A percentile compares a stretch with the other conserved stretches of the same genome.
Evolutionary conservation across 164 flowering plant genomes (phyloP).

Genomic region (Hamamelis virginiana): DNA sequence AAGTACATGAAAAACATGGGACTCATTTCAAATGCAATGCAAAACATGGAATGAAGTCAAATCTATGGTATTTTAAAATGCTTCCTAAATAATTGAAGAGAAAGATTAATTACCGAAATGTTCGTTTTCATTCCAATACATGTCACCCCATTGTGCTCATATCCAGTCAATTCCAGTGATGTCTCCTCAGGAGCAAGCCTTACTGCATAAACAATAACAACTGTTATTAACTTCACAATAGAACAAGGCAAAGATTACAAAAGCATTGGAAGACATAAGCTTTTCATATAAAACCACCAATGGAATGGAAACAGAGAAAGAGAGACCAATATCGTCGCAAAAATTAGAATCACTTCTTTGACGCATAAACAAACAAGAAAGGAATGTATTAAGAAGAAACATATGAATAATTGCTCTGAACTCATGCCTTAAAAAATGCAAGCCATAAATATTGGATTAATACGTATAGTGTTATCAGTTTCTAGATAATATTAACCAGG

Average conservation of each 20-base stretch:
- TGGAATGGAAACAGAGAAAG: too few relatives aligned
- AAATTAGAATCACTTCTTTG: neutral
- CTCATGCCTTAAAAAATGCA: too few relatives aligned
- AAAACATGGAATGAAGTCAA: neutral
- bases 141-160: constrained; percentile 91
- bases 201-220: constrained; percentile 45
- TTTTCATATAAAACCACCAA: neutral
- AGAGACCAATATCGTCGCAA: neutral
- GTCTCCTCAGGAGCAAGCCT: constrained; percentile 98
- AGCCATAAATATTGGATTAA: too few relatives aligned
- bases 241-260: neutral
- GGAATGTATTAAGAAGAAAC: too few relatives aligned
- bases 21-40: too few relatives aligned
- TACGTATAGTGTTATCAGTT: too few relatives aligned
- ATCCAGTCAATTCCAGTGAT: constrained; percentile 78
- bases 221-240: neutral
- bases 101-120: constrained; percentile 64
- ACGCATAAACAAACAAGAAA: neutral
- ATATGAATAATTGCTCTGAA: too few relatives aligned
- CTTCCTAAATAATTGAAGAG: constrained; percentile 1
- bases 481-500: too few relatives aligned
- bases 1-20: too few relatives aligned
- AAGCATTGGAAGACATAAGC: neutral
- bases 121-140: constrained; percentile 95
- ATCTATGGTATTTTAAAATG: neutral